Base-by-base conservation (phyloP, 306 rosid species). In the Begonia masoniana region DNA sequence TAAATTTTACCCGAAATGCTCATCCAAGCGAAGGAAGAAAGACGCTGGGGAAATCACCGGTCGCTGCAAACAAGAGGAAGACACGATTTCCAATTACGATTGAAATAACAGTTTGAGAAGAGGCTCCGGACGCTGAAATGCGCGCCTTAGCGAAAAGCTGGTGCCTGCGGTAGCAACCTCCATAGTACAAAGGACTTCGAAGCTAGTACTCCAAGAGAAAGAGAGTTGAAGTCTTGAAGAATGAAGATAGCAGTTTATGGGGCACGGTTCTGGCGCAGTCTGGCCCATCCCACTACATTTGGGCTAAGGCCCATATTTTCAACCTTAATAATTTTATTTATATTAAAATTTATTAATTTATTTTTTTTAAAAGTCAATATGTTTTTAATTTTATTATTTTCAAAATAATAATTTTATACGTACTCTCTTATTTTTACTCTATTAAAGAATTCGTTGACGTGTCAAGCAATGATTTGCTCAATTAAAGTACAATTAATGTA, bases 1-100 rank as follows among this genome's bases (percentile, higher is more conserved):
- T 60, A n/a, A 91, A 79, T 54, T 73, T 77, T 60, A 58, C 93
- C 94, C 10, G 74, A 65, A 65, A 65, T 48, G 67, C 77, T 64
- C 62, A 64, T 23, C 68, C 79, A n/a, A 55, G 79, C 54, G 51
- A 63, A 70, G 57, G 86, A 70, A 50, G 77, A 16, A 57, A 70
- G 67, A 81, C 79, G 15, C 61, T 67, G 51, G 95, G 65, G 84
- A 68, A 55, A 83, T 79, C 51, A 66, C n/a, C n/a, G 6, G 50
- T 17, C 10, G 77, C 67, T 67, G 51, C n/a, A 52, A 17, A 55
- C 63, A 62, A 12, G 60, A 54, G 1, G 57, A 47, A 13, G 76
- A 55, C n/a, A n/a, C 5, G 70, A 58, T 54, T 70, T 54, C 3
- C 55, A 51, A 57, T 63, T 52, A 13, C 71, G 51, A 52, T 58